Conservation (phyloP, 1,284 basidiomycete species). For the Xerocomus minutiporus region DNA sequence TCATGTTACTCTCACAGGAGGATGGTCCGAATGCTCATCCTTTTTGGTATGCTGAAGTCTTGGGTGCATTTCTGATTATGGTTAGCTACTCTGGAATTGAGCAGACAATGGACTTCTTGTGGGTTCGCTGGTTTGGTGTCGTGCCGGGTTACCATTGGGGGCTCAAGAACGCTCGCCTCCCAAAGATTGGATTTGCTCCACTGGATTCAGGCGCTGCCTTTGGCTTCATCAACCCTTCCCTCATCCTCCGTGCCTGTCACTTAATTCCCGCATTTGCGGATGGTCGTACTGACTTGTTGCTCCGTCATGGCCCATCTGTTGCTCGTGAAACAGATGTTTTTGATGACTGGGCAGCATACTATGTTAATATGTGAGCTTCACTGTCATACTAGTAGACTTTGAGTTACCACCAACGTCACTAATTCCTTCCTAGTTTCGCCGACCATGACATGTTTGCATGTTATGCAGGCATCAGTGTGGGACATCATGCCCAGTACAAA, state of each 20-base stretch:
- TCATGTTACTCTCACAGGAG: conserved; percentile 12
- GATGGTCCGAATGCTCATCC: conserved; percentile 6
- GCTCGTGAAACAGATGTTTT: background rate
- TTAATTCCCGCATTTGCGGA: conserved; percentile 8
- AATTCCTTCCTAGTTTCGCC: background rate
- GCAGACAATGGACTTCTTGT: conserved; percentile 17
- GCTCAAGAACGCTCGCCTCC: conserved; percentile 4
- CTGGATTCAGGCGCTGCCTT: background rate
- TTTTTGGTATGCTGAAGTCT: conserved; percentile 17
- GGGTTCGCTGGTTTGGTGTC: conserved; percentile 19
- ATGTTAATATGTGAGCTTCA: conserved; percentile 10
- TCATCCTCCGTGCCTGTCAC: conserved; percentile 11
- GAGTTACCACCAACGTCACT: too few relatives aligned
- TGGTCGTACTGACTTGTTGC: background rate
- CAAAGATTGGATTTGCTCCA: conserved; percentile 8
- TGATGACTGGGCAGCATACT: conserved; percentile 10
- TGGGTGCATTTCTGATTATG: background rate
- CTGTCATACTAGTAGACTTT: too few relatives aligned
- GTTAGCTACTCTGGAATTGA: background rate
- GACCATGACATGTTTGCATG: background rate
- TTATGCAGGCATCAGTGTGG: background rate
- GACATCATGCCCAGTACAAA: background rate
- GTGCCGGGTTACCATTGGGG: conserved; percentile 4
- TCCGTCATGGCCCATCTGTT: conserved; percentile 1
- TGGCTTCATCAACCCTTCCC: conserved; percentile 10